phyloP scores from a whole-genome alignment of 192 early-diverging fungal genomes.

The Chytriomyces confervae region DNA sequence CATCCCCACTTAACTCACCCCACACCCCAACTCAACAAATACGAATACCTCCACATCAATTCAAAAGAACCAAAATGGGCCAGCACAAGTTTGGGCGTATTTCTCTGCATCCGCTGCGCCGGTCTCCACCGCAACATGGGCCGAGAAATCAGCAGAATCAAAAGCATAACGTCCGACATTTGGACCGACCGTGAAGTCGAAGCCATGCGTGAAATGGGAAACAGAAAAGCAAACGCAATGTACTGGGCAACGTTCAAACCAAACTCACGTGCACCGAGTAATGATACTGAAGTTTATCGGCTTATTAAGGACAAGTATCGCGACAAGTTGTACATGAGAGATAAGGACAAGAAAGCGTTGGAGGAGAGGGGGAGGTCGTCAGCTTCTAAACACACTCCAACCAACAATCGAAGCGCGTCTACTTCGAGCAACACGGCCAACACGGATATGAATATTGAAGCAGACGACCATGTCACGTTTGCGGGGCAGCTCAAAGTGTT shows the following conservation, averaged over 20 bases:
- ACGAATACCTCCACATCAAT: neutral
- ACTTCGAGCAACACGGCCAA: neutral
- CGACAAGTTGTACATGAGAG: conserved; percentile 55
- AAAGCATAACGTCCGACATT: conserved; percentile 85
- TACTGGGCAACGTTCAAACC: neutral
- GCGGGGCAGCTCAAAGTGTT: conserved; percentile 43
- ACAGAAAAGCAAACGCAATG: conserved; percentile 38
- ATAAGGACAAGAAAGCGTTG: conserved; percentile 6
- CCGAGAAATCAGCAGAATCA: conserved; percentile 90
- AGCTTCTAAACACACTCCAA: neutral
- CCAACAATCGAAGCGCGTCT: neutral
- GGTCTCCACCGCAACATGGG: conserved; percentile 69
- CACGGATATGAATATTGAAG: conserved; percentile 2
- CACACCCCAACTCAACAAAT: neutral
- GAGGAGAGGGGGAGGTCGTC: neutral
- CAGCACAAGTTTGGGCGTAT: conserved; percentile 47
- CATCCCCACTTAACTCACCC: no score
- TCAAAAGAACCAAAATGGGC: conserved; percentile 54
- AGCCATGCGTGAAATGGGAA: conserved; percentile 52
- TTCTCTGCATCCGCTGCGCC: conserved; percentile 60
- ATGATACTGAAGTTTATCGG: conserved; percentile 76
- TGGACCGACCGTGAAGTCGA: conserved; percentile 90
- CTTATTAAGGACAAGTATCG: conserved; percentile 96
- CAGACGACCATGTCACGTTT: conserved; percentile 37
- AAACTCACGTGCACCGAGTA: neutral